A percentile compares a stretch with the other conserved stretches of the same genome.
Evolutionary conservation across 164 flowering plant species (phyloP).

Genomic region (Buxus sempervirens): DNA sequence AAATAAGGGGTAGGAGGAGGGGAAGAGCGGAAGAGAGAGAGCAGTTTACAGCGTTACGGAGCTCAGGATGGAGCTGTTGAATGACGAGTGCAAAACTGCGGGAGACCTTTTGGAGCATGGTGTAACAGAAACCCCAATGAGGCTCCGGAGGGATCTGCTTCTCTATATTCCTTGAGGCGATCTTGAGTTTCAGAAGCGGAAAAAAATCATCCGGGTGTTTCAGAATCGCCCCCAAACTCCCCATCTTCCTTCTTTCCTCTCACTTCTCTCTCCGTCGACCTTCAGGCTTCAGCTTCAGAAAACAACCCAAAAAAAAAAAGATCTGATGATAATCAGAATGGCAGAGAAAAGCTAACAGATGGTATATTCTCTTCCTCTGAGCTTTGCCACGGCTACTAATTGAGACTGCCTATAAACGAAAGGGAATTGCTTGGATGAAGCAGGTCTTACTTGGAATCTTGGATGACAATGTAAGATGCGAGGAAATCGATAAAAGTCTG

Average conservation of each 20-base stretch:
- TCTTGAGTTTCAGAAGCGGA: slow-evolving; percentile 75
- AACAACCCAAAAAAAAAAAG: no score
- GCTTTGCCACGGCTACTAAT: no score
- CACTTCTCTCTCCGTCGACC: no score
- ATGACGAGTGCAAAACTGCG: slow-evolving; percentile 83
- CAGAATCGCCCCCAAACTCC: slow-evolving; percentile 53
- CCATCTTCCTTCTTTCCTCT: slow-evolving; percentile 35
- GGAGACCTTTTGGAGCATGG: slow-evolving; percentile 89
- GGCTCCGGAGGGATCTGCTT: slow-evolving; percentile 81
- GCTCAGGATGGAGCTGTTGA: slow-evolving; percentile 80
- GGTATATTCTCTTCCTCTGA: no score
- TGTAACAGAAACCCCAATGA: slow-evolving; percentile 85
- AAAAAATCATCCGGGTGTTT: slow-evolving; percentile 75
- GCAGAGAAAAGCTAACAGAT: no score
- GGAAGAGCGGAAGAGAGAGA: not conserved
- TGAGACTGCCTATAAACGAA: no score
- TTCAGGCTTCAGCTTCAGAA: no score
- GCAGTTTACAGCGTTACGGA: slow-evolving; percentile 70
- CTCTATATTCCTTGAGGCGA: slow-evolving; percentile 61
- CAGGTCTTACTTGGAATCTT: no score
- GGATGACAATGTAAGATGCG: no score
- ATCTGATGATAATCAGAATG: no score
- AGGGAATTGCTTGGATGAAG: no score
- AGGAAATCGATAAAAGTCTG: no score
- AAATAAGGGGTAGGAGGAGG: not conserved